Evolutionary conservation across 495 filamentous ascomycete species (phyloP).

Genomic region (Podospora didyma): DNA sequence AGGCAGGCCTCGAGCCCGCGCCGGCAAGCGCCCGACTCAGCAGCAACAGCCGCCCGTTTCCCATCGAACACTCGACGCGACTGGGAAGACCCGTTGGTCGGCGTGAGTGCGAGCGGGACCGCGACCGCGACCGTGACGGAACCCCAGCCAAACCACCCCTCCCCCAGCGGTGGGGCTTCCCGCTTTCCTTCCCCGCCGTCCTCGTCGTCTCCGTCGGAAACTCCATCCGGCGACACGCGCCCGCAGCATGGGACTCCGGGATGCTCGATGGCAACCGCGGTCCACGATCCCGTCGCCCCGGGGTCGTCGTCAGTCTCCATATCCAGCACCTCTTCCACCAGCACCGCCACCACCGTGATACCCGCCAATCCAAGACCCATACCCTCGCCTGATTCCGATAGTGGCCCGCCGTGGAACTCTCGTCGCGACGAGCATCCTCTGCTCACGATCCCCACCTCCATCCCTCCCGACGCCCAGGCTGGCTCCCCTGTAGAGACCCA

Average conservation of each 20-base stretch:
- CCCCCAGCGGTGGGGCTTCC: constrained; percentile 31
- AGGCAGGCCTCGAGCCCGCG: constrained; percentile 26
- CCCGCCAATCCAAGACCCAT: constrained; percentile 31
- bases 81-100: constrained; percentile 16
- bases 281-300: constrained; percentile 18
- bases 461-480: constrained; percentile 7
- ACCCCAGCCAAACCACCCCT: constrained; percentile 8
- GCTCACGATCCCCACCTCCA: constrained; percentile 16
- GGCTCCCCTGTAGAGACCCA: constrained; percentile 23
- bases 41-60: constrained; percentile 10
- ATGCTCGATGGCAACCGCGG: constrained; percentile 13
- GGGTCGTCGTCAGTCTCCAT: constrained; percentile 40
- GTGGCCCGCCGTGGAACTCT: constrained; percentile 18
- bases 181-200: constrained; percentile 46
- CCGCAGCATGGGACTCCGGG: constrained; percentile 35
- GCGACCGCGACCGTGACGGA: constrained; percentile 9
- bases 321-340: constrained; percentile 43
- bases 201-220: constrained; percentile 41
- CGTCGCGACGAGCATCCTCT: constrained; percentile 7
- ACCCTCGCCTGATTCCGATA: constrained; percentile 60
- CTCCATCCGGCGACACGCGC: constrained; percentile 31
- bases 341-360: constrained; percentile 28
- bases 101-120: neutral
- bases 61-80: constrained; percentile 10
- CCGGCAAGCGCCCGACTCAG: constrained; percentile 24